phyloP scores from a whole-genome alignment of 2,329 filamentous ascomycete species.

The Didymella keratinophila region DNA sequence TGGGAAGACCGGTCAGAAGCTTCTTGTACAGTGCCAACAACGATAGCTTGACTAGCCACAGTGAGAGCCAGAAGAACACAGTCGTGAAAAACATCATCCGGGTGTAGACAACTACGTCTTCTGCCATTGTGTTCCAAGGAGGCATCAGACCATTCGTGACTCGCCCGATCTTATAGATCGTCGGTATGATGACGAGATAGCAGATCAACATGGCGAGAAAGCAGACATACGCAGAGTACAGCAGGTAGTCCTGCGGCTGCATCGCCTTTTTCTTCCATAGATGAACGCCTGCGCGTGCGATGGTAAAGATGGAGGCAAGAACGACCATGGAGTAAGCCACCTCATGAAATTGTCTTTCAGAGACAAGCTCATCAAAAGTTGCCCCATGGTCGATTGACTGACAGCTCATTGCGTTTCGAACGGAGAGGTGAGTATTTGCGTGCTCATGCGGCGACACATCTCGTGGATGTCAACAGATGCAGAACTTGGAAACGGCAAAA shows the following conservation, averaged over 20 bases:
- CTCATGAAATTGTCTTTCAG: not conserved
- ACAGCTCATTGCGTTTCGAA: not conserved
- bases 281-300: not conserved
- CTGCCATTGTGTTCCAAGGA: slow-evolving; percentile 40
- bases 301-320: not conserved
- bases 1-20: slow-evolving; percentile 43
- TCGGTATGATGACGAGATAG: slow-evolving; percentile 46
- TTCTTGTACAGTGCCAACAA: slow-evolving; percentile 52
- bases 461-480: not conserved
- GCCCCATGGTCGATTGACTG: not conserved
- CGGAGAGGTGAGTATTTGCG: not conserved
- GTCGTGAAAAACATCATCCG: slow-evolving; percentile 52
- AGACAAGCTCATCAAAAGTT: not conserved
- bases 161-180: slow-evolving; percentile 33
- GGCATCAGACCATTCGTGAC: slow-evolving; percentile 24
- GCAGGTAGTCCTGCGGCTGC: slow-evolving; percentile 16
- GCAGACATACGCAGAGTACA: slow-evolving; percentile 32
- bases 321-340: not conserved
- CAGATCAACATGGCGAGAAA: slow-evolving; percentile 36
- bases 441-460: not conserved
- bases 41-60: slow-evolving; percentile 54
- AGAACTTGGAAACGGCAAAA: not conserved
- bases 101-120: slow-evolving; percentile 44
- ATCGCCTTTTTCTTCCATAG: not conserved
- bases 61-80: slow-evolving; percentile 50